Conservation (phyloP, 805 yeast genomes). For the Ogataea degrootiae region DNA sequence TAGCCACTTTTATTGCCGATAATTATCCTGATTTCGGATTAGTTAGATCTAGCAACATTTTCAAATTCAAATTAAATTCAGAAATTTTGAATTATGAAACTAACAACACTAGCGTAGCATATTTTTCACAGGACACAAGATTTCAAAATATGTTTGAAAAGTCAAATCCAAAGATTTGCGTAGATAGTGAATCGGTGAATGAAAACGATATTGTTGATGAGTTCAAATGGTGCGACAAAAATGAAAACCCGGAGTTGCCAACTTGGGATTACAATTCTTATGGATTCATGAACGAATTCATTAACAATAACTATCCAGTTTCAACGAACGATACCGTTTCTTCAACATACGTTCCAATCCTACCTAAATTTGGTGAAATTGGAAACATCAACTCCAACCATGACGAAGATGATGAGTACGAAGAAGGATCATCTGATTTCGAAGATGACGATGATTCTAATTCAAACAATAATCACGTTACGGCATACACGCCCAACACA, state of each 20-base stretch:
- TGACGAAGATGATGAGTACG: conserved; percentile 19
- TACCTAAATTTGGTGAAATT: neutral
- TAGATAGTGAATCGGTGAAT: neutral
- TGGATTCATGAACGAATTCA: conserved; percentile 29
- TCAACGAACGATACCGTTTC: conserved; percentile 3
- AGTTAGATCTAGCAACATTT: conserved; percentile 40
- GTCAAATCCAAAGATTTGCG: conserved; percentile 8
- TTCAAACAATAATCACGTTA: conserved; percentile 4
- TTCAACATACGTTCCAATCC: neutral
- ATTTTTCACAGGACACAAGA: conserved; percentile 24
- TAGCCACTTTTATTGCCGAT: conserved; percentile 49
- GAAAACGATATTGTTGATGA: conserved; percentile 1
- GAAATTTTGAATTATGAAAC: conserved; percentile 7
- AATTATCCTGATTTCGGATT: conserved; percentile 49
- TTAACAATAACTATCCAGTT: conserved; percentile 23
- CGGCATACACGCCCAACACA: neutral
- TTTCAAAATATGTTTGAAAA: conserved; percentile 19
- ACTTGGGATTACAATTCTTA: conserved; percentile 28
- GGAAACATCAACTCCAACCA: conserved; percentile 5
- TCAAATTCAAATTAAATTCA: conserved; percentile 31
- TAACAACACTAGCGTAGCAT: conserved; percentile 18
- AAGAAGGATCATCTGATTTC: conserved; percentile 8
- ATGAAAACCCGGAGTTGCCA: conserved; percentile 18
- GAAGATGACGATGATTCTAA: conserved; percentile 11
- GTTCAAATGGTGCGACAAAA: conserved; percentile 15